Evolutionary conservation across 345 rosid genomes (phyloP), one percentile per base, ranked within the genome.

Genomic region (Salix suchowensis): DNA sequence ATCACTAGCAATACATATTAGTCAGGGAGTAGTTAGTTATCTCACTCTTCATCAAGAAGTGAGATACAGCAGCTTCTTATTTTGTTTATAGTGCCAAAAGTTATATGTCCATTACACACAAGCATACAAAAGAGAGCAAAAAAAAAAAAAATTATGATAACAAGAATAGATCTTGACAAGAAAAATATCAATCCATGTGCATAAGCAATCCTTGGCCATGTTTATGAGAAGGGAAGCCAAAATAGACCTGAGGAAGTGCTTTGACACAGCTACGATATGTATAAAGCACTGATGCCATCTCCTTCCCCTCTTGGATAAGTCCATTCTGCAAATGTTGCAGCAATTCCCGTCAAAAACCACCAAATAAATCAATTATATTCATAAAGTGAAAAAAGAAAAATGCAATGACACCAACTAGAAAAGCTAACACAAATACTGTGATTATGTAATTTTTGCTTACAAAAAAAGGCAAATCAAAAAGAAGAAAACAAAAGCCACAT

Each of bases 211-310:
- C 36, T 65, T 39, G 34, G 32, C 16, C 11, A 0, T 40, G 13
- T 62, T 24, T 46, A 79, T 44, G 67, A 42, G 28, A 67, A 72
- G 26, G 36, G 42, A 28, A 26, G 40, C 65, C 36, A 70, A 73
- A 76, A 44, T 30, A 74, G 42, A 91, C 99, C 99, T 96, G 99
- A 85, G 99, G 98, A 71, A 96, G 90, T 10, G 99, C 99, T 94
- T 96, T 96, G 74, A 96, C 98, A 70, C 99, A 96, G 74, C 97
- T 94, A 78, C 99, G 94, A 78, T 96, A 96, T 2, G 99, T 92
- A 80, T 94, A 96, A 76, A 96, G 97, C 80, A 96, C 91, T 2
- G 99, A 96, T 8, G 95, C 85, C 99, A 94, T 96, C 88, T 94
- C 99, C 84, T 88, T 92, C 65, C 99, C 99, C 84, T 96, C 99